Evolutionary conservation across 2,329 filamentous ascomycete genomes (phyloP).

Genomic region (Byssoonygena ceratinophila): DNA sequence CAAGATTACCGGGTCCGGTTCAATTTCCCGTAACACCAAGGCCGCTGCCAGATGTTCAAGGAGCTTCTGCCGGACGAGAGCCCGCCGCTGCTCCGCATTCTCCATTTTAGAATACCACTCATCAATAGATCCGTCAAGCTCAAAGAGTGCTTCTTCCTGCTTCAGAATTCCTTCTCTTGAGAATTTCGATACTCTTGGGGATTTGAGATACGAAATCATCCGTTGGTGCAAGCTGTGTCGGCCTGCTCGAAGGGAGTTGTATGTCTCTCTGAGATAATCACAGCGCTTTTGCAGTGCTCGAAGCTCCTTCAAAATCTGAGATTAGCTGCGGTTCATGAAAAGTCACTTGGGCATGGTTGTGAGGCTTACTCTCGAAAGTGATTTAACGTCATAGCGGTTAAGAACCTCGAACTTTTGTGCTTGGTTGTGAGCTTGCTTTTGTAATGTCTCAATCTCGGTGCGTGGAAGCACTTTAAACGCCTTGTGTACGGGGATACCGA

Average conservation of each 20-base stretch:
- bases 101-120: conserved; percentile 75
- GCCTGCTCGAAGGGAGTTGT: conserved; percentile 62
- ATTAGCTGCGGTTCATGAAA: conserved; percentile 5
- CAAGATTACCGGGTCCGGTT: conserved; percentile 49
- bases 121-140: conserved; percentile 67
- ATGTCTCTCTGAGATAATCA: conserved; percentile 66
- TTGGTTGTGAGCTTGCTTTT: conserved; percentile 20
- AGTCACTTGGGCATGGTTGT: not conserved
- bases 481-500: conserved; percentile 17
- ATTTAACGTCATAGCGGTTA: conserved; percentile 21
- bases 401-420: conserved; percentile 22
- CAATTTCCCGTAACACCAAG: conserved; percentile 42
- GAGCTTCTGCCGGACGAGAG: conserved; percentile 65
- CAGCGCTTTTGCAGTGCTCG: conserved; percentile 65
- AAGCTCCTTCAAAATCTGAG: conserved; percentile 49
- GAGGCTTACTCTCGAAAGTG: conserved; percentile 22
- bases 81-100: conserved; percentile 64
- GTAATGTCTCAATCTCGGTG: conserved; percentile 20
- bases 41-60: conserved; percentile 72
- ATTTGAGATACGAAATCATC: conserved; percentile 66
- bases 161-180: conserved; percentile 64
- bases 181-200: conserved; percentile 59
- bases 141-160: conserved; percentile 67
- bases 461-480: conserved; percentile 17
- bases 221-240: conserved; percentile 65